phyloP scores from a whole-genome alignment of 1,284 basidiomycete genomes.

The Marasmius fiardii region DNA sequence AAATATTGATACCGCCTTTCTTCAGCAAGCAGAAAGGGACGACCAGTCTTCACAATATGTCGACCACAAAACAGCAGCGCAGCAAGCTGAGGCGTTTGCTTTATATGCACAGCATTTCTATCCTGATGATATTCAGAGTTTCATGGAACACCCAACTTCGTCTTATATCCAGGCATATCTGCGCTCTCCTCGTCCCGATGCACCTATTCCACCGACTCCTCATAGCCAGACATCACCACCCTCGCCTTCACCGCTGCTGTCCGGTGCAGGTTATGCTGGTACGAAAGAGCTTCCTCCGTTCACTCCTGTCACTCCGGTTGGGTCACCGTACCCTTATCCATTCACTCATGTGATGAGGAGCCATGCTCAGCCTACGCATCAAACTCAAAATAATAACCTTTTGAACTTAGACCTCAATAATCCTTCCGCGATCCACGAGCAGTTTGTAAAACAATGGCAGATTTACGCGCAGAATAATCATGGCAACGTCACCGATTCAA shows the following conservation, averaged over 20 bases:
- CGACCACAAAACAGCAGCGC: conserved; percentile 20
- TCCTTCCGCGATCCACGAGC: conserved; percentile 55
- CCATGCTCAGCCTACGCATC: conserved; percentile 31
- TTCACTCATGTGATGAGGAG: conserved; percentile 67
- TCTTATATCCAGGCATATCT: conserved; percentile 58
- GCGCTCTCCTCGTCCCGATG: conserved; percentile 57
- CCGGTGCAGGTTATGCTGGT: conserved; percentile 28
- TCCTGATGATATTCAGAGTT: conserved; percentile 48
- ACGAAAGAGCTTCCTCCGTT: conserved; percentile 34
- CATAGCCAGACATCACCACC: conserved; percentile 70
- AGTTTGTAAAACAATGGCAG: conserved; percentile 69
- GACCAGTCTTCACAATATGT: conserved; percentile 25
- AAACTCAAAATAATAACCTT: conserved; percentile 39
- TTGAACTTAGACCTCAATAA: conserved; percentile 48
- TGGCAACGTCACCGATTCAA: conserved; percentile 61
- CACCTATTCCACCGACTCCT: conserved; percentile 73
- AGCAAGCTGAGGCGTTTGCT: conserved; percentile 12
- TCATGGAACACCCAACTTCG: conserved; percentile 52
- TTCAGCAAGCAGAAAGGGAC: conserved; percentile 36
- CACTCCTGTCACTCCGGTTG: conserved; percentile 50
- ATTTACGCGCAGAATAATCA: conserved; percentile 71
- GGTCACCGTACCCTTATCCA: conserved; percentile 75
- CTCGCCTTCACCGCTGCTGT: conserved; percentile 55
- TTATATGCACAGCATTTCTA: conserved; percentile 32
- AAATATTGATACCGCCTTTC: conserved; percentile 51